These are phyloP conservation scores for Pholiota microspora DNA, from an alignment of 768 basidiomycete species.

Conservation along the genomic window DNA sequence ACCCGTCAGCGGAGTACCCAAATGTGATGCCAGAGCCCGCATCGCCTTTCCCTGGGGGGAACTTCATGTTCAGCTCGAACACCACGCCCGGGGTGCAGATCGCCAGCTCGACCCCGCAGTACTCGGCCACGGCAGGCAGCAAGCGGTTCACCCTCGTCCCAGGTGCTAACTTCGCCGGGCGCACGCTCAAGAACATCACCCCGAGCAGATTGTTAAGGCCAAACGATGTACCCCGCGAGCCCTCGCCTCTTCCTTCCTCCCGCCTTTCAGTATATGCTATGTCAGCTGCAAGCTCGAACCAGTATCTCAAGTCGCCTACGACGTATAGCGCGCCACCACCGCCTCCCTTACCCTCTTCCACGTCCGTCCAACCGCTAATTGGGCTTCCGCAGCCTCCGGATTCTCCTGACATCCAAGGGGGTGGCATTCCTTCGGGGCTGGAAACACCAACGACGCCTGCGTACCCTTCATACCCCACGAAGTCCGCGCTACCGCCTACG, in stretches of 20 bases:
- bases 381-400: conserved; percentile 10
- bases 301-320: conserved; percentile 48
- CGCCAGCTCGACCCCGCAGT: conserved; percentile 25
- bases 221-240: conserved; percentile 12
- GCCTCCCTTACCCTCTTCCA: conserved; percentile 22
- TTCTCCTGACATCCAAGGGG: conserved; percentile 14
- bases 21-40: conserved; percentile 70
- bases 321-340: conserved; percentile 50
- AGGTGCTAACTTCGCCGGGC: conserved; percentile 23
- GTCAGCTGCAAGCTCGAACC: conserved; percentile 26
- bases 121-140: conserved; percentile 49
- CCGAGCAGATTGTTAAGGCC: conserved; percentile 17
- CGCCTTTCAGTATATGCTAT: conserved; percentile 31
- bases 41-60: conserved; percentile 67
- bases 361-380: conserved; percentile 20
- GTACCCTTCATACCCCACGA: conserved; percentile 64
- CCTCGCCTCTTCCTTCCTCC: conserved; percentile 24
- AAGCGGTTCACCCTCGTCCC: conserved; percentile 40
- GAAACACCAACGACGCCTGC: conserved; percentile 61
- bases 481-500: conserved; percentile 43
- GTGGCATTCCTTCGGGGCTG: conserved; percentile 9
- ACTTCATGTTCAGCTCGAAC: conserved; percentile 20
- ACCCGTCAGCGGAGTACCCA: conserved; percentile 29
- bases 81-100: conserved; percentile 17
- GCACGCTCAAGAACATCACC: conserved; percentile 22